A percentile compares a stretch with the other conserved stretches of the same genome.
Evolutionary conservation across 2,329 filamentous ascomycete species (phyloP).

Genomic region (Clarireedia paspali): DNA sequence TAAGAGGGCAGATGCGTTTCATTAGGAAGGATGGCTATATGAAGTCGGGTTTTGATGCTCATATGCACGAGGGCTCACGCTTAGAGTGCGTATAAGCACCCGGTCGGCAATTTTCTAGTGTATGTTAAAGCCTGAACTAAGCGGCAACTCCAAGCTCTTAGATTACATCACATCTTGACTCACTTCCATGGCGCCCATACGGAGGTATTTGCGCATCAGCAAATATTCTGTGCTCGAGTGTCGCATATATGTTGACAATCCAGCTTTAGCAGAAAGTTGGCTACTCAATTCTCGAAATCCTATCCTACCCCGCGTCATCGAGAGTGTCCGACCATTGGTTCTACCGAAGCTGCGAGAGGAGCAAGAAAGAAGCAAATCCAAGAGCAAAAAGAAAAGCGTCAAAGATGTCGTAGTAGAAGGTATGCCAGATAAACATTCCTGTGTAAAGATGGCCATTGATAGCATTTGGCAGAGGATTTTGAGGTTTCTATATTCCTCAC

Average conservation of each 20-base stretch:
- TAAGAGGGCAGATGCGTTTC: too few relatives aligned
- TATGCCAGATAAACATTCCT: conserved; percentile 29
- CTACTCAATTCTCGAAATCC: conserved; percentile 70
- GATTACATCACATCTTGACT: background rate
- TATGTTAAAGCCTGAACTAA: background rate
- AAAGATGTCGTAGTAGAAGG: conserved; percentile 83
- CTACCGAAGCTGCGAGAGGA: conserved; percentile 89
- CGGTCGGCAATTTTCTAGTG: background rate
- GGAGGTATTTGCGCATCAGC: conserved; percentile 84
- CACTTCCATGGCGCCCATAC: conserved; percentile 68
- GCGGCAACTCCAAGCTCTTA: background rate
- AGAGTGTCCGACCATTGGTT: conserved; percentile 76
- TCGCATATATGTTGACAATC: conserved; percentile 91
- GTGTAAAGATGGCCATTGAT: conserved; percentile 12
- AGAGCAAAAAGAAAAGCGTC: conserved; percentile 57
- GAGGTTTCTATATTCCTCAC: conserved; percentile 92
- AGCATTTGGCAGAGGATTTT: conserved; percentile 65
- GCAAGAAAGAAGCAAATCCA: conserved; percentile 51
- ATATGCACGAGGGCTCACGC: background rate
- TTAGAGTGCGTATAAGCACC: too few relatives aligned
- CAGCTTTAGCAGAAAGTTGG: conserved; percentile 74
- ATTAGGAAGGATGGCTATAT: too few relatives aligned
- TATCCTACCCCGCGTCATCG: conserved; percentile 74
- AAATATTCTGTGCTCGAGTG: conserved; percentile 94
- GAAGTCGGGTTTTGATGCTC: background rate